phyloP scores from a whole-genome alignment of 169 alveolate genomes.

The Plasmodium malariae region DNA sequence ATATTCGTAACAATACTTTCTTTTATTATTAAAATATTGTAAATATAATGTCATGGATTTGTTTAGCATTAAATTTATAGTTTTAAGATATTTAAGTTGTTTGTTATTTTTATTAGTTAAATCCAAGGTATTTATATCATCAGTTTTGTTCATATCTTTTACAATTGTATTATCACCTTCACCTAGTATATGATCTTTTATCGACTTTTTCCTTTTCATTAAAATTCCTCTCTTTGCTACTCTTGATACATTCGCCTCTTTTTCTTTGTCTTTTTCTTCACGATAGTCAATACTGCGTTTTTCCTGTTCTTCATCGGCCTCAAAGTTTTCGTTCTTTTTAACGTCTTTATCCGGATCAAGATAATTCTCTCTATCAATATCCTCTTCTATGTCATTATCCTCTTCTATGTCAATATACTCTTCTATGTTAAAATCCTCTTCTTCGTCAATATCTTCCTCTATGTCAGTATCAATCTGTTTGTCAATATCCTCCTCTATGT shows the following conservation, averaged over 20 bases:
- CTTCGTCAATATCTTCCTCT: background rate
- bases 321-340: background rate
- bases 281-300: background rate
- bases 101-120: slow-evolving; percentile 40
- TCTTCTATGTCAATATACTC: too few species aligned
- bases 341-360: background rate
- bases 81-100: slow-evolving; percentile 57
- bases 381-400: background rate
- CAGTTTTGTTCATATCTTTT: slow-evolving; percentile 21
- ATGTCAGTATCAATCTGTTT: background rate
- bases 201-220: slow-evolving; percentile 14
- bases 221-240: slow-evolving; percentile 5
- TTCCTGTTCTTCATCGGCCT: background rate
- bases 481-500: background rate
- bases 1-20: slow-evolving; percentile 97
- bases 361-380: background rate
- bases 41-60: slow-evolving; percentile 87
- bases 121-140: slow-evolving; percentile 8
- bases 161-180: slow-evolving; percentile 1
- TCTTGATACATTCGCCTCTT: background rate
- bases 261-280: slow-evolving; percentile 8
- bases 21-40: slow-evolving; percentile 94
- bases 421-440: background rate
- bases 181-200: slow-evolving; percentile 13
- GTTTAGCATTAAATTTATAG: slow-evolving; percentile 64